phyloP scores from a whole-genome alignment of 2,329 filamentous ascomycete species.

The Aspergillus fumigatus region DNA sequence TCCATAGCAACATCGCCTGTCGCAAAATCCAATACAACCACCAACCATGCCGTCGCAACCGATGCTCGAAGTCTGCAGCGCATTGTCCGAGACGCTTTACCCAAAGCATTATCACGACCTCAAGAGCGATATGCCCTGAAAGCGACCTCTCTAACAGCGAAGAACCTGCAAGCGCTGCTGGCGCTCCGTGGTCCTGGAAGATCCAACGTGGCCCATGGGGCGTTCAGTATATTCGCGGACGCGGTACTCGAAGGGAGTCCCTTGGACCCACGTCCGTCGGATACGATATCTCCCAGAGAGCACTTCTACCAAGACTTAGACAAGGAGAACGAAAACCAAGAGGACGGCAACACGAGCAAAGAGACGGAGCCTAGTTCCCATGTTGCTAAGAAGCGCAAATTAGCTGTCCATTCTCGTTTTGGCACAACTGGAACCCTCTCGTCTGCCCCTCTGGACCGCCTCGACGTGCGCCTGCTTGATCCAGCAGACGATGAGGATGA shows the following conservation, averaged over 20 bases:
- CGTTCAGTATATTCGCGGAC: conserved; percentile 74
- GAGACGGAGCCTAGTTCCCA: conserved; percentile 1
- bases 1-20: conserved; percentile 45
- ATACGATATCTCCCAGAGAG: conserved; percentile 29
- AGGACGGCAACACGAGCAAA: conserved; percentile 13
- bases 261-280: conserved; percentile 43
- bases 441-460: conserved; percentile 40
- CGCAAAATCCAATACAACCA: conserved; percentile 33
- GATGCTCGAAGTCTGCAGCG: conserved; percentile 63
- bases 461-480: conserved; percentile 50
- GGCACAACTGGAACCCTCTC: conserved; percentile 51
- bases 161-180: conserved; percentile 66
- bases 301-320: conserved; percentile 17
- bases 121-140: conserved; percentile 67
- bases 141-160: conserved; percentile 63
- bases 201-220: conserved; percentile 67
- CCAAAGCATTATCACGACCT: conserved; percentile 73
- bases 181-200: conserved; percentile 65
- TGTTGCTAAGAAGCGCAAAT: conserved; percentile 54
- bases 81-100: conserved; percentile 72
- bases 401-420: conserved; percentile 65
- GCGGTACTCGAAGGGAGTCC: conserved; percentile 51
- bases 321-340: conserved; percentile 12
- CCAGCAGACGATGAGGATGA: conserved; percentile 7
- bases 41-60: conserved; percentile 20